Percentiles rank a stretch among this genome's conserved stretches.
phyloP scores from a whole-genome alignment of 2,329 filamentous ascomycete species.

The Bipolaris bicolor region DNA sequence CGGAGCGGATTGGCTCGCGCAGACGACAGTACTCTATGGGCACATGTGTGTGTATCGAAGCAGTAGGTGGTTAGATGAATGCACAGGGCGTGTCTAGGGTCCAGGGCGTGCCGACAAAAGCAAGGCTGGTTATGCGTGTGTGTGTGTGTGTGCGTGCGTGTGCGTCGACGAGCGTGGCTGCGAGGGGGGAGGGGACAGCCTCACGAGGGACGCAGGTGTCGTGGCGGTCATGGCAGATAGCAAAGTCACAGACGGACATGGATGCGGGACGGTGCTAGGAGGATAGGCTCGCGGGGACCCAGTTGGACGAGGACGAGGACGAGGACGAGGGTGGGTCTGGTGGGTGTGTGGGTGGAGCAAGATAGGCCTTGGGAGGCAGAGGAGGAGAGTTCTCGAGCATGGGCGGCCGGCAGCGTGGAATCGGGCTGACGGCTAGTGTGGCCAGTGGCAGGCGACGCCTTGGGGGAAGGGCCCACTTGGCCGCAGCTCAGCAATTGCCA shows the following conservation, averaged over 20 bases:
- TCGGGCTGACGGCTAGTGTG: slow-evolving; percentile 31
- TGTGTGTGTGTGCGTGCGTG: neutral
- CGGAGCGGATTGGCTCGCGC: slow-evolving; percentile 26
- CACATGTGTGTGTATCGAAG: no score
- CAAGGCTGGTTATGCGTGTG: neutral
- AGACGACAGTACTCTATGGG: slow-evolving; percentile 8
- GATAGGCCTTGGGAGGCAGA: no score
- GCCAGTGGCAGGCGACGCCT: slow-evolving; percentile 28
- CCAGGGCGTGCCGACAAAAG: no score
- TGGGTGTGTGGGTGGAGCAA: no score
- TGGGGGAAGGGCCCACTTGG: slow-evolving; percentile 24
- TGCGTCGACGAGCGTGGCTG: neutral
- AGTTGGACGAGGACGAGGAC: no score
- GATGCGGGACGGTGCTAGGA: no score
- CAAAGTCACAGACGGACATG: no score
- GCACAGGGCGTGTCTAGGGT: neutral
- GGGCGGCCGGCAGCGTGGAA: slow-evolving; percentile 32
- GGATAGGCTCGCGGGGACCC: no score
- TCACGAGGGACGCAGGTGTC: no score
- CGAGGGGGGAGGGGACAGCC: neutral
- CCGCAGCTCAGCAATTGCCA: slow-evolving; percentile 26
- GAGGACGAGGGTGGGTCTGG: no score
- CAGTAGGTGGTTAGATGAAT: neutral
- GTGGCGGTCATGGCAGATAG: no score
- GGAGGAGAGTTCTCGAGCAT: neutral